Base-by-base conservation (phyloP, 768 basidiomycete species). In the Tricholoma flavovirens region DNA sequence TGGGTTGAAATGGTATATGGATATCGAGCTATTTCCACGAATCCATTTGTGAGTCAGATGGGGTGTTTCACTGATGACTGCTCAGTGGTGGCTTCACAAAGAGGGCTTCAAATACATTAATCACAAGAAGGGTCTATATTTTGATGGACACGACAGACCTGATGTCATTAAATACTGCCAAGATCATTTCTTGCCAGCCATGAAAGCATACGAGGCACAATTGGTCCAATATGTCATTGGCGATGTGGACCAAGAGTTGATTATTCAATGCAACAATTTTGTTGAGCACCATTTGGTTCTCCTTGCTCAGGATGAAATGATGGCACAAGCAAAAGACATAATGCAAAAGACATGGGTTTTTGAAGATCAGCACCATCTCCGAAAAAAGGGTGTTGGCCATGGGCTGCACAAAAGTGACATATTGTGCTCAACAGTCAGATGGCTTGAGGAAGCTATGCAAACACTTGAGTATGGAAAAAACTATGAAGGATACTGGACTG, bases 251-350 rank as follows among this genome's bases (percentile, higher is more conserved):
- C 17, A 56, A 14, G 50, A 57, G 58, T 61, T 56, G 58, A 40
- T 60, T 62, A 54, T 46, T 67, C 67, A 54, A 58, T 53, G 15
- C 58, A 53, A 4, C 11, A 51, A 55, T 46, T 53, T 33, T 54
- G 59, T 51, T 42, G 60, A 59, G 49, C 49, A 56, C 32, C 60
- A 36, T 3, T 51, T 69, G 49, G 71, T 73, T 40, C 61, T 66
- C 17, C 56, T 59, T 54, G 66, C 62, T 43, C 76, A 70, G 56
- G 76, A 73, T 59, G 71, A 77, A 56, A 76, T 73, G 69, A 75
- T 71, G 6, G 67, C 68, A 1, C 74, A 78, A 54, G 66, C 71
- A 45, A 68, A 78, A 60, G 67, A 76, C 64, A 63, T 26, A 21
- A 43, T 59, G 17, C 38, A 51, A 24, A 64, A 56, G 51, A 67